phyloP scores from a whole-genome alignment of 352 stramenopile species.

The Thalassiosira oceanica region DNA sequence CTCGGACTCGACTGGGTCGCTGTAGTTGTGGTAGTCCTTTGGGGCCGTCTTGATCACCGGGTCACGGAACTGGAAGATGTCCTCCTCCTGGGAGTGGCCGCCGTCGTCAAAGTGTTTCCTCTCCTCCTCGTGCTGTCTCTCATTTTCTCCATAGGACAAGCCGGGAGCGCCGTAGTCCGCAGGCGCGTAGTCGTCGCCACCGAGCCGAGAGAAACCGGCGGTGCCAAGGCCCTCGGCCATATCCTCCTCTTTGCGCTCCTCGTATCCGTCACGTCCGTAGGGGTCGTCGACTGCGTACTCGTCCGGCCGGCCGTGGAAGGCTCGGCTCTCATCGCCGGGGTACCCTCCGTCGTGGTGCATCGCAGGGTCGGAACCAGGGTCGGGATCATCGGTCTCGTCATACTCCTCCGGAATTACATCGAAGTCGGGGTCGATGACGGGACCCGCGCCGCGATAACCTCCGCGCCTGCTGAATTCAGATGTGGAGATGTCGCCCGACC shows the following conservation, averaged over 20 bases:
- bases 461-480: not conserved
- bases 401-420: not conserved
- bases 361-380: not conserved
- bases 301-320: no score
- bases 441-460: not conserved
- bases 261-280: no score
- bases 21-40: slow-evolving; percentile 18
- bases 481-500: no score
- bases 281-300: no score
- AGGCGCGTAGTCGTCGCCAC: not conserved
- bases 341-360: no score
- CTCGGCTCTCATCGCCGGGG: no score
- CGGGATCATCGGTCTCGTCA: not conserved
- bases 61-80: slow-evolving; percentile 47
- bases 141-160: no score
- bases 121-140: no score
- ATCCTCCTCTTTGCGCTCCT: no score
- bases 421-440: not conserved
- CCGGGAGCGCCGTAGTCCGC: not conserved
- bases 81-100: slow-evolving; percentile 9
- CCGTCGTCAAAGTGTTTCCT: not conserved
- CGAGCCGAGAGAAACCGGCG: no score
- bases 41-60: slow-evolving; percentile 6
- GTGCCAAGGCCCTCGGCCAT: no score
- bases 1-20: slow-evolving; percentile 3